Conservation (phyloP, 306 rosid species). For the Inga leiocalycina region DNA sequence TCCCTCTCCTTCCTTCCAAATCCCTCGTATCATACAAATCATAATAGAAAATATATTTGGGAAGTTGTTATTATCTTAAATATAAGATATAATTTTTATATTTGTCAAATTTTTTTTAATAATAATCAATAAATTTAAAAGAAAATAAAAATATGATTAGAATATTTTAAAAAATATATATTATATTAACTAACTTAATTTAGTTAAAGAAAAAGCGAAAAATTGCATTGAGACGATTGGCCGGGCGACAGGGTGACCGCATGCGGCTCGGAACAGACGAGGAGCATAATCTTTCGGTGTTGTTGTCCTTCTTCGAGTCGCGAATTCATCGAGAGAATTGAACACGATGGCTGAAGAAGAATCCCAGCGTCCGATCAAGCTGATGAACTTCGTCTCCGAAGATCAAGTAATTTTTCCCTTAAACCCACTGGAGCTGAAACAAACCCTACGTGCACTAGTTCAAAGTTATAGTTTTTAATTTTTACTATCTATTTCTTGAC, state of each 20-base stretch:
- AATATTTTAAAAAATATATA: no score
- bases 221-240: background rate
- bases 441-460: background rate
- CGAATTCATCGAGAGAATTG: background rate
- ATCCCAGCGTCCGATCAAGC: constrained; percentile 55
- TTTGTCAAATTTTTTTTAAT: no score
- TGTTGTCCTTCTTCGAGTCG: background rate
- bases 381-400: constrained; percentile 89
- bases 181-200: no score
- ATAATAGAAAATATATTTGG: no score
- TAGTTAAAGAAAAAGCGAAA: background rate
- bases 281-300: background rate
- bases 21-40: no score
- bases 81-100: no score
- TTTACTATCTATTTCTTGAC: background rate
- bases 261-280: background rate
- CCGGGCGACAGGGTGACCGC: background rate
- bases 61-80: no score
- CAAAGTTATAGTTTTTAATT: background rate
- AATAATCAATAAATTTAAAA: no score
- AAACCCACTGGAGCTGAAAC: constrained; percentile 2
- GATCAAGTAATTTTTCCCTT: constrained; percentile 60
- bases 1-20: no score
- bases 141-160: no score
- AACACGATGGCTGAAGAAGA: constrained; percentile 72